Percentiles rank a stretch among this genome's conserved stretches.
Conservation (phyloP, 2,329 filamentous ascomycete species). For the Colletotrichum godetiae region DNA sequence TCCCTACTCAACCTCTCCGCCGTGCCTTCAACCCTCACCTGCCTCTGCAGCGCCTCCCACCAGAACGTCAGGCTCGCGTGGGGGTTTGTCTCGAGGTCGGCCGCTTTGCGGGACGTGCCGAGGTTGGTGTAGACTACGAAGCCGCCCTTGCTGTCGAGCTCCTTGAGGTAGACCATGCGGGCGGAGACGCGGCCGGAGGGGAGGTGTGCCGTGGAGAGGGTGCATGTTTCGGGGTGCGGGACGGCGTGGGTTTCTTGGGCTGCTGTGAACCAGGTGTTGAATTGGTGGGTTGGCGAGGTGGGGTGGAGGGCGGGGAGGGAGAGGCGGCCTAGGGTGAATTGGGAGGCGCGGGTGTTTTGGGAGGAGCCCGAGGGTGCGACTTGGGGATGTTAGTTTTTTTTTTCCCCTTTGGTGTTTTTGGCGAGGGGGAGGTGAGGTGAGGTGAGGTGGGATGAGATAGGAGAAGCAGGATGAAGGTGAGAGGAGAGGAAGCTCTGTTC, state of each 20-base stretch:
- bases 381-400: constrained; percentile 40
- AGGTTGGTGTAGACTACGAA: constrained; percentile 97
- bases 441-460: too few relatives aligned
- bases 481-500: too few relatives aligned
- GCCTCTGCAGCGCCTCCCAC: constrained; percentile 88
- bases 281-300: constrained; percentile 80
- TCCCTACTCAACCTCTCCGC: constrained; percentile 73
- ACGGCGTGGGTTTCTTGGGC: constrained; percentile 66
- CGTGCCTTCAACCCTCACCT: constrained; percentile 88
- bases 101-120: constrained; percentile 77
- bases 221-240: constrained; percentile 87
- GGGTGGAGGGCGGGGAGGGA: constrained; percentile 69
- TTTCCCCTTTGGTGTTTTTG: neutral
- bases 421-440: too few relatives aligned
- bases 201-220: constrained; percentile 84
- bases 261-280: constrained; percentile 87
- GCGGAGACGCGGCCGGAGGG: constrained; percentile 87
- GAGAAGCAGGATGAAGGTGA: too few relatives aligned
- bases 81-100: constrained; percentile 78
- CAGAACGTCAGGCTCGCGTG: constrained; percentile 89
- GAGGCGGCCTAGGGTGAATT: constrained; percentile 77
- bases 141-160: constrained; percentile 79
- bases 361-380: constrained; percentile 74
- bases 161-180: constrained; percentile 94
- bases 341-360: constrained; percentile 73